Evolutionary conservation across 345 rosid genomes (phyloP).

Genomic region (Garcia nutans): DNA sequence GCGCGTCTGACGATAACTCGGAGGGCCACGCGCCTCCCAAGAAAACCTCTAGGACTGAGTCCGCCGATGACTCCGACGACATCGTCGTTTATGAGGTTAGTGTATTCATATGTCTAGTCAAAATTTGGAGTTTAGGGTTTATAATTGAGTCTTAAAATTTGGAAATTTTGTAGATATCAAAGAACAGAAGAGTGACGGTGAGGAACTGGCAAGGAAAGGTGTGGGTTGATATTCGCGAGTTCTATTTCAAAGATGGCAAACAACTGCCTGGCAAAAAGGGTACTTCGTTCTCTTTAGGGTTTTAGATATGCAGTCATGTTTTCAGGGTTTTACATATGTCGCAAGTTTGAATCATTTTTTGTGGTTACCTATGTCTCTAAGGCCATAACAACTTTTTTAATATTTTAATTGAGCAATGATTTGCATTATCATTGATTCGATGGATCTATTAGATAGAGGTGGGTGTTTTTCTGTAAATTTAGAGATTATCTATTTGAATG

Average conservation of each 20-base stretch:
- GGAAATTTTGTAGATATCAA: conserved; percentile 53
- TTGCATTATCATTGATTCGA: neutral
- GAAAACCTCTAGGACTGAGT: conserved; percentile 52
- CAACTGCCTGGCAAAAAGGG: conserved; percentile 85
- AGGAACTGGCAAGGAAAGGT: conserved; percentile 78
- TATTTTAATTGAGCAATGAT: neutral
- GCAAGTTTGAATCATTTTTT: no score
- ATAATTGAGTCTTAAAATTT: neutral
- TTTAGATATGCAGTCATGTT: no score
- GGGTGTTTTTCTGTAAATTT: neutral
- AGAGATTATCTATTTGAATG: neutral
- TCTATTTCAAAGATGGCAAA: conserved; percentile 81
- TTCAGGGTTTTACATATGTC: neutral
- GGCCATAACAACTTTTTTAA: neutral
- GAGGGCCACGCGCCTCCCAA: conserved; percentile 60
- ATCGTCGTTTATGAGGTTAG: conserved; percentile 76
- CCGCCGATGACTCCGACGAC: conserved; percentile 56
- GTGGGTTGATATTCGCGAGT: conserved; percentile 90
- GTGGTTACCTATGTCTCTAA: neutral
- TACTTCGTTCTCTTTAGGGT: conserved; percentile 11
- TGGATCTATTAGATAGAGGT: no score
- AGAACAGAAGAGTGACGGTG: conserved; percentile 80
- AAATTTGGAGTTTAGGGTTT: conserved; percentile 15
- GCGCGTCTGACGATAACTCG: conserved; percentile 55
- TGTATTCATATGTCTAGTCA: neutral